phyloP scores from a whole-genome alignment of 225 moss, liverwort and hornwort genomes.

The Anthoceros angustus region DNA sequence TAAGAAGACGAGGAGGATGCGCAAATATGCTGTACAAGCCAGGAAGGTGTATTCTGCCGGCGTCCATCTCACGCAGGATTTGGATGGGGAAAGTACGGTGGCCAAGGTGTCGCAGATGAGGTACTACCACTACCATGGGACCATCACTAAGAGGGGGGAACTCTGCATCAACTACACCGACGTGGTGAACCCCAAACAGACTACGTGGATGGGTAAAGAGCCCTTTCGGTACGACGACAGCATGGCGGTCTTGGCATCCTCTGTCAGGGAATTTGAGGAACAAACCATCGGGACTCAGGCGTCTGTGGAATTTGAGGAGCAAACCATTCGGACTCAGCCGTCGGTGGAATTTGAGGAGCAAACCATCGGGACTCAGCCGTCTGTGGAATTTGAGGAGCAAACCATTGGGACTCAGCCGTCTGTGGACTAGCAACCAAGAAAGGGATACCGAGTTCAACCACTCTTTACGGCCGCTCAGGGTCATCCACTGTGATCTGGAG shows the following conservation, averaged over 20 bases:
- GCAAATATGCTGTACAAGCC: slow-evolving; percentile 7
- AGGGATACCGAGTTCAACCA: too few relatives aligned
- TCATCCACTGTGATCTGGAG: too few relatives aligned
- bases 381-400: too few relatives aligned
- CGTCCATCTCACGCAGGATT: slow-evolving; percentile 5
- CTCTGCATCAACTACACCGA: neutral
- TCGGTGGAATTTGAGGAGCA: too few relatives aligned
- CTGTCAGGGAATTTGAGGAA: neutral
- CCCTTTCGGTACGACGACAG: neutral
- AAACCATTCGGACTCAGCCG: too few relatives aligned
- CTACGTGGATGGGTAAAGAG: neutral
- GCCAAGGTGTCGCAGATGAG: neutral
- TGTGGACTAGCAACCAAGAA: too few relatives aligned
- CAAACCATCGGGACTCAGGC: neutral
- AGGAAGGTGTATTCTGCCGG: slow-evolving; percentile 7
- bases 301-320: neutral
- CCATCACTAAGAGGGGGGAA: neutral
- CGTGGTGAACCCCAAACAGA: neutral
- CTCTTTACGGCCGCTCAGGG: too few relatives aligned
- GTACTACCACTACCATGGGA: slow-evolving; percentile 13
- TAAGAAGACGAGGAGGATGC: neutral
- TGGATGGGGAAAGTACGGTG: neutral
- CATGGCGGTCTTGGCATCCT: neutral
- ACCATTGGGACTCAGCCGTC: too few relatives aligned
- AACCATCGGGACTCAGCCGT: too few relatives aligned